These are phyloP conservation scores for Prunus padus DNA, from an alignment of 306 rosid genomes.

Conservation along the genomic window DNA sequence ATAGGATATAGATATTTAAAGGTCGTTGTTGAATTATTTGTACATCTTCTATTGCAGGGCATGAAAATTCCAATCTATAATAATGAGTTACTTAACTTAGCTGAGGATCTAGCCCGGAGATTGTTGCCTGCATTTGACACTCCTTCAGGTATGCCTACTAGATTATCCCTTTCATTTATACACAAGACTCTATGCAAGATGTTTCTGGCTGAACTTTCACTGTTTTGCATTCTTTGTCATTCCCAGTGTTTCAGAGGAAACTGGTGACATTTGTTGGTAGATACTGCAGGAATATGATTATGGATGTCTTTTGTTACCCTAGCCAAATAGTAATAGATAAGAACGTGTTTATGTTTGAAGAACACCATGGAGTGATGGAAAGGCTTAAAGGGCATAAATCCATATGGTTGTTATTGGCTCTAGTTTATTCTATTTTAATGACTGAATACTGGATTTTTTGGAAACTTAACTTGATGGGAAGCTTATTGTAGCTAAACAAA, in stretches of 20 bases:
- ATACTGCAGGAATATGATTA: conserved; percentile 7
- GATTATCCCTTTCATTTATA: conserved; percentile 9
- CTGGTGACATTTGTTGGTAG: conserved; percentile 16
- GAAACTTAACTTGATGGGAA: conserved; percentile 21
- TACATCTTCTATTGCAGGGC: conserved; percentile 50
- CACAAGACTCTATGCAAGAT: not conserved
- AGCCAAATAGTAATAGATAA: not conserved
- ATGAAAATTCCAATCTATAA: conserved; percentile 81
- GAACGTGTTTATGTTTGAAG: not conserved
- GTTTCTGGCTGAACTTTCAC: conserved; percentile 6
- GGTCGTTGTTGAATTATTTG: conserved; percentile 7
- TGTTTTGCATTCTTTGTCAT: conserved; percentile 9
- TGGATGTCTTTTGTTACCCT: not conserved
- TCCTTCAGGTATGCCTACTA: conserved; percentile 69
- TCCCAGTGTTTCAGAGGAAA: conserved; percentile 4
- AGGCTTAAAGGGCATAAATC: not conserved
- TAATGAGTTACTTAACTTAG: conserved; percentile 74
- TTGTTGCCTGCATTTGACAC: conserved; percentile 95
- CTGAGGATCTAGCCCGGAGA: conserved; percentile 90
- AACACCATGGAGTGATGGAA: not conserved
- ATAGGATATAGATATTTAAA: conserved; percentile 2
- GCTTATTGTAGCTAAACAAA: conserved; percentile 4
- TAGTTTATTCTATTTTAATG: conserved; percentile 1
- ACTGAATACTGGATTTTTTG: not conserved
- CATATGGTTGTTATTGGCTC: conserved; percentile 1